Percentiles rank a stretch among this genome's conserved stretches.
Evolutionary conservation across 169 alveolate species (phyloP).

Genomic region (Cryptosporidium meleagridis): DNA sequence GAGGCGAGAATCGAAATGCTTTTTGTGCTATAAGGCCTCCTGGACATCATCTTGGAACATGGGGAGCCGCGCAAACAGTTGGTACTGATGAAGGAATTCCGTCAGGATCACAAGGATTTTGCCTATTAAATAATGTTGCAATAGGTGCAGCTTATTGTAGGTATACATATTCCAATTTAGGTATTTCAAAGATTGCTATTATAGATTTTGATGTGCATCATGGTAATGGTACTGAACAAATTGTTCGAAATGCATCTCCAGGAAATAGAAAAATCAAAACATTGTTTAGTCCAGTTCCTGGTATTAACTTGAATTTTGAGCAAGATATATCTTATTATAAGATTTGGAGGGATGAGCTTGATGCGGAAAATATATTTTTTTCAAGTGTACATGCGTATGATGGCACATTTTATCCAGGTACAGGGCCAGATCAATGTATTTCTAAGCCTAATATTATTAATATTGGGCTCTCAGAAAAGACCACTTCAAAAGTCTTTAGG

Average conservation of each 20-base stretch:
- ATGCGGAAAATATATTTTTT: conserved; percentile 91
- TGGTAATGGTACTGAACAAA: conserved; percentile 99
- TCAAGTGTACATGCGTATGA: conserved; percentile 94
- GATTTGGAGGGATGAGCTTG: conserved; percentile 86
- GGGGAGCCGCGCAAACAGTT: conserved; percentile 90
- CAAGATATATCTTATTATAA: conserved; percentile 76
- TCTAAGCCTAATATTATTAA: conserved; percentile 86
- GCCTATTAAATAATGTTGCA: conserved; percentile 97
- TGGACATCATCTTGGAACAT: conserved; percentile 98
- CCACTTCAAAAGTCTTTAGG: conserved; percentile 83
- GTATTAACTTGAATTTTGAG: conserved; percentile 32
- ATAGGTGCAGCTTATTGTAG: conserved; percentile 97
- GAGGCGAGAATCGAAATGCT: conserved; percentile 84
- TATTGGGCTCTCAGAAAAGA: conserved; percentile 86
- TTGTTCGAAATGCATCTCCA: conserved; percentile 79
- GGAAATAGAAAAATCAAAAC: conserved; percentile 17
- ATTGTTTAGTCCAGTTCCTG: conserved; percentile 49
- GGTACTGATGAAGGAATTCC: conserved; percentile 78
- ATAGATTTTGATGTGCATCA: conserved; percentile 99
- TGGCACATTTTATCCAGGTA: conserved; percentile 95
- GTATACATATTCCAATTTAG: conserved; percentile 84
- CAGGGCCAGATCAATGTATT: conserved; percentile 84
- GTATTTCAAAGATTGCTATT: conserved; percentile 94
- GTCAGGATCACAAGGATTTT: conserved; percentile 96
- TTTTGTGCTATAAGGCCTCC: conserved; percentile 96